Evolutionary conservation across 192 early-diverging fungal genomes (phyloP).

Genomic region (Coemansia sp.): DNA sequence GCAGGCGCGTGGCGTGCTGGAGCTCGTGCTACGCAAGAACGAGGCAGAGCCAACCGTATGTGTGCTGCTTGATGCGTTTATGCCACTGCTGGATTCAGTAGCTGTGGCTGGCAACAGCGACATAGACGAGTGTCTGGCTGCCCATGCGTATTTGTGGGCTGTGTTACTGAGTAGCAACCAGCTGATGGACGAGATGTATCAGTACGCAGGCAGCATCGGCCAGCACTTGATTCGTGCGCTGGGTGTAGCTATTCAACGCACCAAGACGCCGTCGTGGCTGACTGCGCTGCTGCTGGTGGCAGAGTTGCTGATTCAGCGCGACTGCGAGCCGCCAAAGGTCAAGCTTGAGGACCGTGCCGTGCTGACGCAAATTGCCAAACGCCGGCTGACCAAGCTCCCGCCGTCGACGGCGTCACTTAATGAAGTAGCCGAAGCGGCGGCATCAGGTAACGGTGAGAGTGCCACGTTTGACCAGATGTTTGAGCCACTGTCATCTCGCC

Average conservation of each 20-base stretch:
- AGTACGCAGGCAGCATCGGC: slow-evolving; percentile 13
- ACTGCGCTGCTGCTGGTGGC: slow-evolving; percentile 40
- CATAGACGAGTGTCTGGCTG: slow-evolving; percentile 36
- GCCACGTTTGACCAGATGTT: slow-evolving; percentile 13
- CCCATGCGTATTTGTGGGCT: slow-evolving; percentile 50
- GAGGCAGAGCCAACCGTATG: slow-evolving; percentile 19
- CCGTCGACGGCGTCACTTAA: slow-evolving; percentile 29
- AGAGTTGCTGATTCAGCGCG: slow-evolving; percentile 49
- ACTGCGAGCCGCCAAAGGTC: slow-evolving; percentile 26
- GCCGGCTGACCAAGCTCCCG: slow-evolving; percentile 47
- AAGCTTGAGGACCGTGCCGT: slow-evolving; percentile 33
- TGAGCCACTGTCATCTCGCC: slow-evolving; percentile 3
- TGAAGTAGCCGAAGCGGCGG: slow-evolving; percentile 11
- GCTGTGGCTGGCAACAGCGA: neutral
- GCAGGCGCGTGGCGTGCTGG: slow-evolving; percentile 34
- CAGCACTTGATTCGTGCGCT: slow-evolving; percentile 34
- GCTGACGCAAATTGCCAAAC: slow-evolving; percentile 42
- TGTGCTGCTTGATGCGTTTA: slow-evolving; percentile 42
- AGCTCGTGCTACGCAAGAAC: slow-evolving; percentile 43
- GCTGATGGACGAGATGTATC: slow-evolving; percentile 43
- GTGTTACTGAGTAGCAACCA: slow-evolving; percentile 37
- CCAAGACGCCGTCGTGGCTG: slow-evolving; percentile 35
- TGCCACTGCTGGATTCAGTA: slow-evolving; percentile 26
- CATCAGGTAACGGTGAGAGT: slow-evolving; percentile 5
- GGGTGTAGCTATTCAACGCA: slow-evolving; percentile 31